These are phyloP conservation scores for Cephalotrichum gorgonifer DNA, from an alignment of 2,329 filamentous ascomycete species.

Conservation along the genomic window DNA sequence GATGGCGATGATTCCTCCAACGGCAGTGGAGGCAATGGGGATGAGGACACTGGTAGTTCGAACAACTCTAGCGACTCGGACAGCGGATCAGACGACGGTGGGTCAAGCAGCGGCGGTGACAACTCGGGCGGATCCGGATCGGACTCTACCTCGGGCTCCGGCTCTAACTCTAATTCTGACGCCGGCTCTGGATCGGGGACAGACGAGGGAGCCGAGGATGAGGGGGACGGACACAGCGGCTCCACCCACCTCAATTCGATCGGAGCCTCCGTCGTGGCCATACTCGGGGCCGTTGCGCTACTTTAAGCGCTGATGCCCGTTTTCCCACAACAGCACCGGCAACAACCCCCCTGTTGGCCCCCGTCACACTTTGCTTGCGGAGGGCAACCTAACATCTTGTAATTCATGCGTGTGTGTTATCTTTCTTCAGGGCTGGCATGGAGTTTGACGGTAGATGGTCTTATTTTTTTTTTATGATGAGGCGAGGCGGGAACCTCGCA, in stretches of 20 bases:
- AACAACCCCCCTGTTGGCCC: not conserved
- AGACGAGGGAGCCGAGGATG: not conserved
- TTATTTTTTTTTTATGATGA: too few species aligned
- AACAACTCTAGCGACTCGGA: not conserved
- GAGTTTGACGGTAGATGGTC: too few species aligned
- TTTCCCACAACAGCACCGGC: too few species aligned
- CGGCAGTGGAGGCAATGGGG: not conserved
- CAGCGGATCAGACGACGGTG: not conserved
- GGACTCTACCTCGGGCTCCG: not conserved
- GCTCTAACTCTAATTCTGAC: not conserved
- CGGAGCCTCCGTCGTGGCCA: conserved; percentile 1
- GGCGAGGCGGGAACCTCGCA: too few species aligned
- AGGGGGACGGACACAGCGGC: not conserved
- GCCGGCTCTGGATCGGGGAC: not conserved
- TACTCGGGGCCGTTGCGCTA: conserved; percentile 2
- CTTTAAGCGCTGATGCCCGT: not conserved
- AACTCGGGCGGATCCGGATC: not conserved
- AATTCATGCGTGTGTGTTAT: too few species aligned
- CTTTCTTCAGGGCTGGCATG: too few species aligned
- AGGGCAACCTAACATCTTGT: too few species aligned
- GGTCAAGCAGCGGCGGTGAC: not conserved
- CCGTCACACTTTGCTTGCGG: not conserved
- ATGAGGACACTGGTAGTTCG: not conserved
- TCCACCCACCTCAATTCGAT: not conserved
- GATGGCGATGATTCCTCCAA: not conserved